Base-by-base conservation (phyloP, 805 yeast species). In the Yarrowia keelungensis region DNA sequence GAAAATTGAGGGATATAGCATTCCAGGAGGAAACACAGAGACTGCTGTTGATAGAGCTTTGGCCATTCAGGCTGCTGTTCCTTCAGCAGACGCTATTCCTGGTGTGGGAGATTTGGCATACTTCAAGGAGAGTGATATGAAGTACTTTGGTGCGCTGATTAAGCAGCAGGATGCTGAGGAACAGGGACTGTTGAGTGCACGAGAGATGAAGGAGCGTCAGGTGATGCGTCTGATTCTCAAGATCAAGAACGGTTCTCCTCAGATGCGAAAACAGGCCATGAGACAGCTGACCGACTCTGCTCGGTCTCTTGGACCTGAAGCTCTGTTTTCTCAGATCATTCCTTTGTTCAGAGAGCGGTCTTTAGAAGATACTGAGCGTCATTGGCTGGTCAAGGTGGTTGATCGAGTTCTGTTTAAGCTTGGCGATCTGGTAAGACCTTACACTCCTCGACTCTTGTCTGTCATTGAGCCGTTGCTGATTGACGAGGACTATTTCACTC, bases 361-460 rank as follows among this genome's bases (percentile, higher is more conserved):
- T 3, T 78, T 92, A 36, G 94, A 88, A 71, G 95, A 90, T 58
- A 90, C 87, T 71, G 98, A 94, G 76, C 83, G 97, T 16, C 96
- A 91, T 79, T 76, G 92, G 12, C 80, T 94, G 69, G 89, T 92
- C 14, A 93, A 92, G 76, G 85, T 91, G 9, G 79, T 90, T 14
- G 91, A 88, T 45, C 80, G 97, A 43, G 81, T 91, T 0, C 76
- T 93, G 8, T 86, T 85, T 75, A 87, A 83, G 71, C 79, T 93
- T 15, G 92, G 87, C 46, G 89, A 84, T 54, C 75, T 82, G 65
- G 83, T 91, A 2, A 80, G 88, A 53, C 97, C 97, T 0, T 90
- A 82, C 72, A 86, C 96, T 0, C 89, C 86, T 70, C 86, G 87
- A 72, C 86, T 93, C 2, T 75, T 93, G 35, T 84, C 85, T 15